Conservation (phyloP, 441 rosid species). For the Corymbia calophylla region DNA sequence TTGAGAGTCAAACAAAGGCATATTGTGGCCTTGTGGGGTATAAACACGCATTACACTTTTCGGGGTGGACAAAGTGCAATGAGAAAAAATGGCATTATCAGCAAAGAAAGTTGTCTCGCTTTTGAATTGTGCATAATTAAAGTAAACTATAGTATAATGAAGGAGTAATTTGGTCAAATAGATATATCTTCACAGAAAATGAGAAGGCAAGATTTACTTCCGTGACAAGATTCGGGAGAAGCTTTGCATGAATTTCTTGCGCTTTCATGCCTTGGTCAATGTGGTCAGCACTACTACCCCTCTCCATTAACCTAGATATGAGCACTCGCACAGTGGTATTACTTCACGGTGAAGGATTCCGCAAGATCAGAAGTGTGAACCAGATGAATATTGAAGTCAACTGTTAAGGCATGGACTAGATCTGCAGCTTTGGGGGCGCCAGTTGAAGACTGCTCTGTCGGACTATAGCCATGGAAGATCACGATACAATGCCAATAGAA, state of each 20-base stretch:
- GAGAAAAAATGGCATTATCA: not conserved
- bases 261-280: not conserved
- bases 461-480: not conserved
- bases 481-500: not conserved
- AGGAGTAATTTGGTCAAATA: not conserved
- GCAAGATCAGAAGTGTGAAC: not conserved
- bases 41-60: not conserved
- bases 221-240: conserved; percentile 17
- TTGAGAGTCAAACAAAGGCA: not conserved
- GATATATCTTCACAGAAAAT: not conserved
- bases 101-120: conserved; percentile 22
- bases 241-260: not conserved
- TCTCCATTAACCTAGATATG: not conserved
- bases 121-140: conserved; percentile 8
- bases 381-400: not conserved
- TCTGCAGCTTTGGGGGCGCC: not conserved
- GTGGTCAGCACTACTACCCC: not conserved
- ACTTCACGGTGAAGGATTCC: not conserved
- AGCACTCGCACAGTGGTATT: not conserved
- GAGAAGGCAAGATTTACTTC: conserved; percentile 16
- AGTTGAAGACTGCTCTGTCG: not conserved
- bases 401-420: not conserved
- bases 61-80: not conserved
- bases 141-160: not conserved
- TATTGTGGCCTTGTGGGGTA: not conserved